Evolutionary conservation across 2,329 filamentous ascomycete species (phyloP).

Genomic region (Chalaropsis ovoidea): DNA sequence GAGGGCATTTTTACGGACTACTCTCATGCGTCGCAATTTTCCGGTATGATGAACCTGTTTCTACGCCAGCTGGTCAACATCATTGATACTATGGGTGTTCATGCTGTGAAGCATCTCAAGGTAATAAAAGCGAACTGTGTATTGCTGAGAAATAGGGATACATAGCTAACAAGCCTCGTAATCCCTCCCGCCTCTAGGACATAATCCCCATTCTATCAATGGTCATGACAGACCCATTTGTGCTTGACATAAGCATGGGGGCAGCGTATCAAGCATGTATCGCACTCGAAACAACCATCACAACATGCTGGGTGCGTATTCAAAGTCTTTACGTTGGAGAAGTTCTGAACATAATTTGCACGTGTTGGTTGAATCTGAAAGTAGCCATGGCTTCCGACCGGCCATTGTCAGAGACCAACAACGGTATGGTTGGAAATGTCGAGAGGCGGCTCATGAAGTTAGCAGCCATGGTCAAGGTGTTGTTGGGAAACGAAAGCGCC

Average conservation of each 20-base stretch:
- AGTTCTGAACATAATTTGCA: constrained; percentile 50
- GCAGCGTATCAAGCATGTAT: constrained; percentile 44
- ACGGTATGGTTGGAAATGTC: not conserved
- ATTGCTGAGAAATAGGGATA: not conserved
- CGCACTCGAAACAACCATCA: constrained; percentile 48
- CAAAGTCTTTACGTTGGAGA: constrained; percentile 33
- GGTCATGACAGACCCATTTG: constrained; percentile 59
- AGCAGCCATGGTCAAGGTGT: not conserved
- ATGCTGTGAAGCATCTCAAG: constrained; percentile 57
- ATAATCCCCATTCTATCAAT: constrained; percentile 56
- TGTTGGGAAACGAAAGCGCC: not conserved
- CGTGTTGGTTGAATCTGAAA: constrained; percentile 53
- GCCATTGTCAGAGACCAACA: constrained; percentile 27
- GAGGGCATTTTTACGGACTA: constrained; percentile 47
- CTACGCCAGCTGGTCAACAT: constrained; percentile 42
- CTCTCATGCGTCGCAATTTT: constrained; percentile 49
- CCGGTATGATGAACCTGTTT: constrained; percentile 47
- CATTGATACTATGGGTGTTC: constrained; percentile 49
- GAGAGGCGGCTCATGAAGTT: constrained; percentile 9
- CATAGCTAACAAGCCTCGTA: not conserved
- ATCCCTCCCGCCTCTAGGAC: constrained; percentile 36
- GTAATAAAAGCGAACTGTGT: constrained; percentile 32
- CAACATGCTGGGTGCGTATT: constrained; percentile 61
- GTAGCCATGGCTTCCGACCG: constrained; percentile 28
- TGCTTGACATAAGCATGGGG: constrained; percentile 42